phyloP scores from a whole-genome alignment of 192 early-diverging fungal species.

The Powellomyces hirtus region DNA sequence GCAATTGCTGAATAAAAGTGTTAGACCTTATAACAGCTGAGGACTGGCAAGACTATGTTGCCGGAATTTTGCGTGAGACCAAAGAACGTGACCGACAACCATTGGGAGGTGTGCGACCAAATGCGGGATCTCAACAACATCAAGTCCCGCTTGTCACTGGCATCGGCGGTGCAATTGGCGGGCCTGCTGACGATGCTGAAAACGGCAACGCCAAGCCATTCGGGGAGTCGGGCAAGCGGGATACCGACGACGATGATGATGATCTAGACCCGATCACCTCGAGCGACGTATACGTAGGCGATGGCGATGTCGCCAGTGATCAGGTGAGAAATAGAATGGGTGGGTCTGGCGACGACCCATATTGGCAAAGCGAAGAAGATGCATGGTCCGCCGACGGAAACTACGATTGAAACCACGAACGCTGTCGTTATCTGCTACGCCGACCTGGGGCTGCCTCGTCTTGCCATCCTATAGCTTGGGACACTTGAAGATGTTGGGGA shows the following conservation, averaged over 20 bases:
- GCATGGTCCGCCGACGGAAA: slow-evolving; percentile 30
- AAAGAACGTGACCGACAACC: slow-evolving; percentile 55
- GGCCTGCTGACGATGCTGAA: slow-evolving; percentile 39
- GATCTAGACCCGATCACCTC: slow-evolving; percentile 37
- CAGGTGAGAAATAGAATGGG: slow-evolving; percentile 44
- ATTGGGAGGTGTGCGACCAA: slow-evolving; percentile 54
- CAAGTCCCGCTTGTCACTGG: slow-evolving; percentile 26
- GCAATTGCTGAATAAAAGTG: neutral
- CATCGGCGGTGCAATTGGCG: slow-evolving; percentile 17
- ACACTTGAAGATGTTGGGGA: too few species aligned
- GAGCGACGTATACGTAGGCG: slow-evolving; percentile 38
- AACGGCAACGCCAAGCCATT: slow-evolving; percentile 5
- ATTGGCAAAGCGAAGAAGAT: slow-evolving; percentile 19
- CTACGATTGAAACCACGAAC: slow-evolving; percentile 28
- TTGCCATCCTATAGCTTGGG: too few species aligned
- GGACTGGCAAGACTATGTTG: slow-evolving; percentile 56
- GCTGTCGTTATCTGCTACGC: too few species aligned
- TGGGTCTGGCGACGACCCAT: neutral
- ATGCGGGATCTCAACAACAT: slow-evolving; percentile 26
- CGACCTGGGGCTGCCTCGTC: too few species aligned
- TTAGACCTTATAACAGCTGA: slow-evolving; percentile 44
- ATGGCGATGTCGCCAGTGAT: slow-evolving; percentile 64
- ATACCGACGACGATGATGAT: slow-evolving; percentile 55
- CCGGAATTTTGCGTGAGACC: slow-evolving; percentile 46
- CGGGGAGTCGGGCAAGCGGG: neutral